These are phyloP conservation scores for Bacidia rubella DNA, from an alignment of 495 filamentous ascomycete species.

Conservation along the genomic window DNA sequence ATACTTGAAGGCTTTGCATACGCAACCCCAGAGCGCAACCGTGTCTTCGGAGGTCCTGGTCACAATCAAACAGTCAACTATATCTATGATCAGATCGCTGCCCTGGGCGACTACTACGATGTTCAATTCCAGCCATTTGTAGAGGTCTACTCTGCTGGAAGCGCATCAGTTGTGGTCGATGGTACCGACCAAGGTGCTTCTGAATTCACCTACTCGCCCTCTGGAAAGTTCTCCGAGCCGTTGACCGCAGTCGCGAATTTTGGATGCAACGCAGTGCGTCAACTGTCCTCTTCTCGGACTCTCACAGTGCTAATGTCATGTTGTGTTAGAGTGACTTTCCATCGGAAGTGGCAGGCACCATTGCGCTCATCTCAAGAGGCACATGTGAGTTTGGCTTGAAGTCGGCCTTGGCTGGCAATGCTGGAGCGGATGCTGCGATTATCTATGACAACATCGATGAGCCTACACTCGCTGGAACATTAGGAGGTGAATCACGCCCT, in stretches of 20 bases:
- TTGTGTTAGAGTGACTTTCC: too few species aligned
- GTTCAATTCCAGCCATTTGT: slow-evolving; percentile 45
- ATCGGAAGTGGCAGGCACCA: too few species aligned
- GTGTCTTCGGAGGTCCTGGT: slow-evolving; percentile 46
- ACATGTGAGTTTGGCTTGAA: too few species aligned
- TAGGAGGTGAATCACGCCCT: slow-evolving; percentile 35
- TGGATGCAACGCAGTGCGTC: too few species aligned
- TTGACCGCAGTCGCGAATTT: slow-evolving; percentile 35
- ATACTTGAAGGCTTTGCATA: slow-evolving; percentile 35
- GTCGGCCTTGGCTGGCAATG: too few species aligned
- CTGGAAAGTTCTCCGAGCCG: slow-evolving; percentile 31
- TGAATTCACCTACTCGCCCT: slow-evolving; percentile 34
- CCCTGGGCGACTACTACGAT: slow-evolving; percentile 43
- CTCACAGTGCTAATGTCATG: too few species aligned
- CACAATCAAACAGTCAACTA: slow-evolving; percentile 54
- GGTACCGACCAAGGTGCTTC: slow-evolving; percentile 18
- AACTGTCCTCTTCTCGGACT: too few species aligned
- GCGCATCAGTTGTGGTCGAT: slow-evolving; percentile 21
- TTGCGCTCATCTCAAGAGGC: too few species aligned
- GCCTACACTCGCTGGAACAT: slow-evolving; percentile 36
- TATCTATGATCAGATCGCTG: slow-evolving; percentile 37
- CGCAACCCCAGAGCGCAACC: slow-evolving; percentile 32
- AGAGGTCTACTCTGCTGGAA: slow-evolving; percentile 24
- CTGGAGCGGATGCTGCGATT: too few species aligned
- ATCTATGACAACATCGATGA: slow-evolving; percentile 48